These are phyloP conservation scores for Suillus weaverae DNA, from an alignment of 768 basidiomycete genomes.

Conservation along the genomic window DNA sequence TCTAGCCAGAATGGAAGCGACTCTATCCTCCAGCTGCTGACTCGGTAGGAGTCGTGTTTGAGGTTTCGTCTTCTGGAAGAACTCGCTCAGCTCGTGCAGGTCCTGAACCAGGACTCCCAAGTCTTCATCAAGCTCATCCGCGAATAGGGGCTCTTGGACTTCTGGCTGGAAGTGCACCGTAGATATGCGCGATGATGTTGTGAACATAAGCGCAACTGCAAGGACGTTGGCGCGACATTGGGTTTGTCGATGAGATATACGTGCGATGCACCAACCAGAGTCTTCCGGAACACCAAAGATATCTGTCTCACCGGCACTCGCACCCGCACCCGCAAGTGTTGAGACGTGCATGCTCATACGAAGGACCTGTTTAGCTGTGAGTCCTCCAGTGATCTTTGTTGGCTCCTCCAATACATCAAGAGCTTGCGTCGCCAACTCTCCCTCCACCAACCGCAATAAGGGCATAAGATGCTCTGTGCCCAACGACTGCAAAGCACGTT, in stretches of 20 bases:
- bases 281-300: constrained; percentile 82
- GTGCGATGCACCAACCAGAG: constrained; percentile 87
- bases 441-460: constrained; percentile 82
- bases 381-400: constrained; percentile 73
- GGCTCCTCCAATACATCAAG: constrained; percentile 95
- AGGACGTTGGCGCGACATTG: constrained; percentile 75
- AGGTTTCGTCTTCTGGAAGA: constrained; percentile 56
- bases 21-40: constrained; percentile 69
- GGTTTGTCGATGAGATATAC: constrained; percentile 57
- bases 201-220: constrained; percentile 85
- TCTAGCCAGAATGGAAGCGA: constrained; percentile 81
- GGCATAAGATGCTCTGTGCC: constrained; percentile 92
- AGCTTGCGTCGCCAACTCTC: constrained; percentile 80
- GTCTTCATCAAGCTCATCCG: constrained; percentile 53
- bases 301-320: constrained; percentile 57
- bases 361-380: constrained; percentile 81
- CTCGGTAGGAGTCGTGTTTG: constrained; percentile 46
- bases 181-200: constrained; percentile 65
- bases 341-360: constrained; percentile 85
- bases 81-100: constrained; percentile 71
- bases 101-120: constrained; percentile 78
- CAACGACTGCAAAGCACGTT: constrained; percentile 69
- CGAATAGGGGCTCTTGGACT: constrained; percentile 33
- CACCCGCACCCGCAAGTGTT: constrained; percentile 46
- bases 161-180: constrained; percentile 73